Evolutionary conservation across 305 asterid species (phyloP).

Genomic region (Rubia balearica): DNA sequence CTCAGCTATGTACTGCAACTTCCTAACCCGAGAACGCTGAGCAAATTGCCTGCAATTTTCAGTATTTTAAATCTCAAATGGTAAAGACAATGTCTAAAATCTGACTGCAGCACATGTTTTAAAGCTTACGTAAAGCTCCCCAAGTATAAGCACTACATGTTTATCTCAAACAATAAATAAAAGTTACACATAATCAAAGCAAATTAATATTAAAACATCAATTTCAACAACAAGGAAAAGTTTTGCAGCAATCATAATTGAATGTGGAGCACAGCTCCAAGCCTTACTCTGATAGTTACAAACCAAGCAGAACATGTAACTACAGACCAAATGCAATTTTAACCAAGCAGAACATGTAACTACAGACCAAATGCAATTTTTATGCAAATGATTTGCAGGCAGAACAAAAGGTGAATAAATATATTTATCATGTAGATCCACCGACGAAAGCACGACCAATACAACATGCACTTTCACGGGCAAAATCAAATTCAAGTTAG

Average conservation of each 20-base stretch:
- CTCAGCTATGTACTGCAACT: conserved; percentile 93
- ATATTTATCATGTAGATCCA: neutral
- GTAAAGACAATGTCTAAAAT: conserved; percentile 4
- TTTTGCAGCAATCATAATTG: conserved; percentile 1
- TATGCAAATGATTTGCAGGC: conserved; percentile 1
- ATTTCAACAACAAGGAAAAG: neutral
- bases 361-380: neutral
- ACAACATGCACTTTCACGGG: neutral
- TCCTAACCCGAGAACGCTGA: conserved; percentile 94
- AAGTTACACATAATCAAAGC: neutral
- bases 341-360: too few relatives aligned
- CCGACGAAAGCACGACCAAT: neutral
- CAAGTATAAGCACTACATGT: neutral
- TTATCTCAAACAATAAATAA: neutral
- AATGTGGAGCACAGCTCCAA: neutral
- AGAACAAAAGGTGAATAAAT: neutral
- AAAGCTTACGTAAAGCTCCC: conserved; percentile 3
- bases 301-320: neutral
- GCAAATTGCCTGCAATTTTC: conserved; percentile 79
- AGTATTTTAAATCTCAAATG: conserved; percentile 11
- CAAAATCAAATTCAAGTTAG: neutral
- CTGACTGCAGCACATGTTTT: neutral
- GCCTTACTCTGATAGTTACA: neutral
- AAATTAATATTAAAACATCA: too few relatives aligned
- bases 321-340: too few relatives aligned